Evolutionary conservation across 2,329 filamentous ascomycete species (phyloP).

Genomic region (Fusarium lyarnte): DNA sequence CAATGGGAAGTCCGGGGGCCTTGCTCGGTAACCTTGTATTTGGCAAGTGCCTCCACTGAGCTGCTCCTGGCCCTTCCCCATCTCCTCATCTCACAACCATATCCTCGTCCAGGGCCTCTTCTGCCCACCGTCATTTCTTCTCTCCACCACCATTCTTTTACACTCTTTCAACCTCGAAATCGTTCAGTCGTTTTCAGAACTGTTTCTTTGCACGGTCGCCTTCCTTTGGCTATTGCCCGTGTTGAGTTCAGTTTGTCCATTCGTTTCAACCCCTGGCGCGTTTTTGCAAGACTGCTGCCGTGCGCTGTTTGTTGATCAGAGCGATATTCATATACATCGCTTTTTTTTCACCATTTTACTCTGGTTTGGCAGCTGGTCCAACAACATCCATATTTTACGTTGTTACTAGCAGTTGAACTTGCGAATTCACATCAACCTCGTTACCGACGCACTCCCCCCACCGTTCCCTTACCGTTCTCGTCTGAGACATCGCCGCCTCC

Average conservation of each 20-base stretch:
- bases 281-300: slow-evolving; percentile 37
- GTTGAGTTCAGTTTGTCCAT: slow-evolving; percentile 43
- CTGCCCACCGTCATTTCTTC: slow-evolving; percentile 1
- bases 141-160: slow-evolving; percentile 22
- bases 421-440: slow-evolving; percentile 13
- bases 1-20: slow-evolving; percentile 27
- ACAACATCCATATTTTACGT: slow-evolving; percentile 21
- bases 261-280: slow-evolving; percentile 40
- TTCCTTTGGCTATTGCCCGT: slow-evolving; percentile 32
- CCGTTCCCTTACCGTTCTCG: slow-evolving; percentile 10
- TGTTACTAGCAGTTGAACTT: slow-evolving; percentile 19
- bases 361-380: slow-evolving; percentile 44
- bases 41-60: slow-evolving; percentile 7
- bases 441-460: slow-evolving; percentile 3
- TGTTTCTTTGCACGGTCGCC: slow-evolving; percentile 34
- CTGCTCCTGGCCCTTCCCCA: slow-evolving; percentile 15
- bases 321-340: slow-evolving; percentile 21
- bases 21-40: slow-evolving; percentile 12
- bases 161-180: slow-evolving; percentile 23
- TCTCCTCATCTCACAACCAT: slow-evolving; percentile 26
- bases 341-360: slow-evolving; percentile 19
- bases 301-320: slow-evolving; percentile 16
- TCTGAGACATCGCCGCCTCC: slow-evolving; percentile 41
- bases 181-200: slow-evolving; percentile 29
- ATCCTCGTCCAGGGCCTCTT: slow-evolving; percentile 19